Base-by-base conservation (phyloP, 1,139 yeast species). In the Zygosaccharomyces pseudobailii region DNA sequence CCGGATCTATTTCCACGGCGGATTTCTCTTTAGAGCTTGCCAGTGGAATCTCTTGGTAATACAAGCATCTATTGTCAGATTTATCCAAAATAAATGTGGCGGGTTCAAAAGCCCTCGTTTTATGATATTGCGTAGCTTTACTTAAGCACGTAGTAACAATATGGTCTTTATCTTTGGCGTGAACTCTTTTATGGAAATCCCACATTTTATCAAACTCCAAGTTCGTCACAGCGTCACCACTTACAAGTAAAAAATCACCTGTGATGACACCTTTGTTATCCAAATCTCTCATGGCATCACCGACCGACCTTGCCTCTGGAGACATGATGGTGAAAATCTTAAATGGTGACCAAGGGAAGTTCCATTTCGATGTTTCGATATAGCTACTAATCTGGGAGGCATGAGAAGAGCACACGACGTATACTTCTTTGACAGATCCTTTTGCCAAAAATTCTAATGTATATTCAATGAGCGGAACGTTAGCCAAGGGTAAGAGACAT, bases 221-320 rank as follows among this genome's bases (percentile, higher is more conserved):
- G 62, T 92, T 92, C 45, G 96, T 86, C 13, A 92, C 90, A 25
- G 92, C 95, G 65, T 92, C 98, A 49, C 98, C 98, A 13, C 95
- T 82, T 36, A 94, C 87, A 37, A 92, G 74, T 51, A 94, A 71
- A 60, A 92, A 92, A 68, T 92, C 99, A 10, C 94, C 88, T 3
- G 87, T 79, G 47, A 92, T 87, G 50, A 90, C 71, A 2, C 97
- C 96, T 62, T 95, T 76, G 52, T 87, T 84, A 66, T 92, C 98
- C 53, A 92, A 72, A 64, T 90, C 97, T 66, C 98, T 78, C 95
- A 92, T 85, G 27, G 95, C 95, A 71, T 92, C 98, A 55, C 98
- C 98, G 5, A 90, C 95, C 19, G 96, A 87, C 65, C 90, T 74
- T 13, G 94, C 83, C 65, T 90, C 97, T 38, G 89, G 79, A n/a